Percentiles rank a stretch among this genome's conserved stretches.
phyloP scores from a whole-genome alignment of 2,329 filamentous ascomycete genomes.

The Verticillium alfalfae region DNA sequence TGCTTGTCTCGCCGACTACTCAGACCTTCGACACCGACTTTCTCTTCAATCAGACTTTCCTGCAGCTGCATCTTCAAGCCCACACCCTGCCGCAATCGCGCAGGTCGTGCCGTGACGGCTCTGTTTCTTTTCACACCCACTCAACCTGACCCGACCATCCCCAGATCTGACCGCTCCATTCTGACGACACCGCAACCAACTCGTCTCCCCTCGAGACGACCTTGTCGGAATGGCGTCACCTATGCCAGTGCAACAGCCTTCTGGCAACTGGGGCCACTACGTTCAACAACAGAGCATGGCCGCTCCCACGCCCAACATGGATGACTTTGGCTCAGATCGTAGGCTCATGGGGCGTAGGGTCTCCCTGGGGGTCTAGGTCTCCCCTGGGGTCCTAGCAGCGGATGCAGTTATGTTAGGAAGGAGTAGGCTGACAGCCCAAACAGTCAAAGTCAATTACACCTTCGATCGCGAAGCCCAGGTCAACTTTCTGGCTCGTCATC shows the following conservation, averaged over 20 bases:
- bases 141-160: neutral
- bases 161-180: neutral
- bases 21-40: neutral
- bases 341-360: neutral
- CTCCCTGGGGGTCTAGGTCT: neutral
- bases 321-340: neutral
- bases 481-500: conserved; percentile 83
- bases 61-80: neutral
- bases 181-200: neutral
- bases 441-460: conserved; percentile 95
- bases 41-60: neutral
- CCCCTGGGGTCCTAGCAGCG: neutral
- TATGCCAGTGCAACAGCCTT: neutral
- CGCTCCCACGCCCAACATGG: neutral
- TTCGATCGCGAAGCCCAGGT: conserved; percentile 87
- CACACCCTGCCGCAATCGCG: neutral
- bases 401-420: neutral
- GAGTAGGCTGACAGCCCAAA: neutral
- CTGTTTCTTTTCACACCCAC: neutral
- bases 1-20: neutral
- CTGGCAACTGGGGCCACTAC: neutral
- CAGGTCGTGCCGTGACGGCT: neutral
- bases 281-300: neutral
- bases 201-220: neutral
- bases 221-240: neutral